Evolutionary conservation across 164 flowering plant genomes (phyloP).

Genomic region (Vitis cinerea): DNA sequence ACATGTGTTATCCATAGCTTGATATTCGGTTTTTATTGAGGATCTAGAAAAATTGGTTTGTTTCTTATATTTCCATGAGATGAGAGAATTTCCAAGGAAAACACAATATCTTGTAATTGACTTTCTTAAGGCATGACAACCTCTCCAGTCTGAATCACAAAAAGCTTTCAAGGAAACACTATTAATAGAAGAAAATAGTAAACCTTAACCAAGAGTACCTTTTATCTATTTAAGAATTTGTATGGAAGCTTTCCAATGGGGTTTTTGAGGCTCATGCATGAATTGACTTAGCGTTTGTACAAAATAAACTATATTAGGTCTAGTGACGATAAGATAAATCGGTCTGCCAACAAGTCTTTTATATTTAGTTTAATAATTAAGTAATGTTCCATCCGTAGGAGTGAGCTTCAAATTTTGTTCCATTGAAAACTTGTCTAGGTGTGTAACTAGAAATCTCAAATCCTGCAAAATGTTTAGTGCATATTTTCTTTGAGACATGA

Average conservation of each 20-base stretch:
- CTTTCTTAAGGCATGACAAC: background rate
- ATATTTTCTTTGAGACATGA: no score
- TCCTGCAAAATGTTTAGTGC: background rate
- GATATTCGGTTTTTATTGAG: background rate
- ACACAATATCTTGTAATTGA: constrained; percentile 2
- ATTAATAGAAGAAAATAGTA: background rate
- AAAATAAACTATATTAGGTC: constrained; percentile 1
- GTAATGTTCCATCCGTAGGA: background rate
- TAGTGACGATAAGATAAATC: background rate
- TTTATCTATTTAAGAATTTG: background rate
- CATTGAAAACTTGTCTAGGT: background rate
- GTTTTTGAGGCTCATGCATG: background rate
- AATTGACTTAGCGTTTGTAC: background rate
- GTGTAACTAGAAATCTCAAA: background rate
- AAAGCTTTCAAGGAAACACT: background rate
- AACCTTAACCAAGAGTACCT: background rate
- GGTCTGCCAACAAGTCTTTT: background rate
- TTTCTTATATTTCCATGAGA: background rate
- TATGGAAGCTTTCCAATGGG: background rate
- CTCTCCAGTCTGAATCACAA: background rate
- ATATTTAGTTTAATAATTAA: background rate
- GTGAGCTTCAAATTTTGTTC: constrained; percentile 1
- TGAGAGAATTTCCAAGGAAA: background rate
- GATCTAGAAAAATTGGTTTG: background rate
- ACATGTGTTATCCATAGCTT: background rate